phyloP scores from a whole-genome alignment of 2,329 filamentous ascomycete genomes.

The Diaporthe eres region DNA sequence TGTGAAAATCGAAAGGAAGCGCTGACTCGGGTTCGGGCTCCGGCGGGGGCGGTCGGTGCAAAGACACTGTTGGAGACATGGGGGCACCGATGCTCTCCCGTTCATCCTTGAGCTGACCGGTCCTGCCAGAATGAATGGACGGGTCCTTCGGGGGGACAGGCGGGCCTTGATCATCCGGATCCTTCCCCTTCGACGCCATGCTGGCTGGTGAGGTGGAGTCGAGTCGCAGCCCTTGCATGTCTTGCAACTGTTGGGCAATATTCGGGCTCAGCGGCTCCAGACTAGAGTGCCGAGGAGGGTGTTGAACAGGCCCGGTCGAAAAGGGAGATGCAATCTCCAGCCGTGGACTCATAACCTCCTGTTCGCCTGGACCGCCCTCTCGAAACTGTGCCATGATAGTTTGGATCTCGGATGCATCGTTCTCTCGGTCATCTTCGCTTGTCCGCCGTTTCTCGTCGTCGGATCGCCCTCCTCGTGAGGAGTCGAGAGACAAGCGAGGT shows the following conservation, averaged over 20 bases:
- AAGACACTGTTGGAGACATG: conserved; percentile 63
- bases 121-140: conserved; percentile 54
- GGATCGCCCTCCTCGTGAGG: conserved; percentile 69
- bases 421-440: conserved; percentile 76
- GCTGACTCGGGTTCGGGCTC: conserved; percentile 85
- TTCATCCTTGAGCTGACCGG: conserved; percentile 56
- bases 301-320: conserved; percentile 70
- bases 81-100: conserved; percentile 54
- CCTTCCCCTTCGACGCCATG: conserved; percentile 54
- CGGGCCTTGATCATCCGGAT: conserved; percentile 63
- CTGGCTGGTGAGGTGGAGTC: conserved; percentile 56
- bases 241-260: conserved; percentile 64
- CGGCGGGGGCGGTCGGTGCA: conserved; percentile 77
- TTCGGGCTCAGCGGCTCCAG: conserved; percentile 77
- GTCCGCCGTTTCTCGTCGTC: conserved; percentile 70
- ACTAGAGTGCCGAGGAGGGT: conserved; percentile 89
- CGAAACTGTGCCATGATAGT: conserved; percentile 98
- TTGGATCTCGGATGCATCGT: conserved; percentile 88
- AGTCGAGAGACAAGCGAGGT: conserved; percentile 58
- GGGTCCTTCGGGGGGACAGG: conserved; percentile 74
- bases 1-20: conserved; percentile 95
- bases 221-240: conserved; percentile 59
- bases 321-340: conserved; percentile 87
- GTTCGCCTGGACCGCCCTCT: conserved; percentile 77
- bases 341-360: conserved; percentile 93